Base-by-base conservation (phyloP, 2,329 filamentous ascomycete species). In the Diaporthe sp. region DNA sequence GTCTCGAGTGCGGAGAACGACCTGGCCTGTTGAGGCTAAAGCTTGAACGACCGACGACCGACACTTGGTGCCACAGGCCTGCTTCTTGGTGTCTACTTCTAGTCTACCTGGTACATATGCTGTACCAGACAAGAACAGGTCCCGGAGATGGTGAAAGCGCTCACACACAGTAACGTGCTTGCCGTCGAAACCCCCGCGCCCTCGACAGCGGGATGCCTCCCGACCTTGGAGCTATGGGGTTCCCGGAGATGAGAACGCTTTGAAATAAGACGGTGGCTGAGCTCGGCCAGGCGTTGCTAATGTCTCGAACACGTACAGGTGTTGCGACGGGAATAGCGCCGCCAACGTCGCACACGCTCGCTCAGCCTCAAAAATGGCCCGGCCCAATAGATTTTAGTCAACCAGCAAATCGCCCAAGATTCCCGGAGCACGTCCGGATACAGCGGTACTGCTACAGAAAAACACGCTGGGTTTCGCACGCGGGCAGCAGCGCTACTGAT, bases 351-450 rank as follows among this genome's bases (percentile, higher is more conserved):
- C 51, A 65, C 71, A 62, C 25, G 42, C 51, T 70, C 65, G 61
- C 58, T 73, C 71, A 73, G 71, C 71, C 71, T 73, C 71, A 73
- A 73, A 73, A 61, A 34, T 34, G 49, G 51, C 46, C 71, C 71
- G 71, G 51, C 71, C 71, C 46, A 73, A 65, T 73, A 53, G 49
- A 65, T 39, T 55, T 42, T 65, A 25, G 37, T 58, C 71, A 73
- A 73, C 37, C 12, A 51, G 44, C 34, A 46, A 72, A 53, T 19
- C 42, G 37, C 44, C 34, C 57, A 68, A n/a, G 65, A 42, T 53
- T 70, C 34, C 49, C 19, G 65, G 49, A 70, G 31, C 65, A 55
- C 49, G 49, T 42, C 65, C 34, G 65, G 34, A 31, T 55, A 42
- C 65, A 70, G 65, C 49, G 65, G 65, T 70, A 70, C 31, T 53